Conservation (phyloP, 2,329 filamentous ascomycete genomes). For the Fusarium veterinarium region DNA sequence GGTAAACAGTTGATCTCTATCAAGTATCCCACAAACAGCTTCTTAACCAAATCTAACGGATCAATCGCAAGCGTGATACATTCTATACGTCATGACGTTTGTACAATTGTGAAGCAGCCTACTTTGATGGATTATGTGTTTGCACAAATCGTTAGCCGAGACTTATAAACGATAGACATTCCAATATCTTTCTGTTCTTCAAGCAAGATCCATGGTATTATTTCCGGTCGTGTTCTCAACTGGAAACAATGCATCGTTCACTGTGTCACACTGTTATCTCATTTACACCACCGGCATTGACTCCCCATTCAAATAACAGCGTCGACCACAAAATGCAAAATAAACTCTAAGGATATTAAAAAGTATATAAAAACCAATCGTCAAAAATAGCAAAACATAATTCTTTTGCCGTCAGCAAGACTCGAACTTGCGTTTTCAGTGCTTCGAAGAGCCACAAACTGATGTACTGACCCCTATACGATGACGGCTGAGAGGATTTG, state of each 20-base stretch:
- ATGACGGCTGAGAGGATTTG: conserved; percentile 27
- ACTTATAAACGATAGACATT: no score
- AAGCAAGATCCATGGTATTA: no score
- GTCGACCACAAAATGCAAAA: neutral
- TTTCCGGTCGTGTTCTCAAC: no score
- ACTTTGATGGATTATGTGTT: neutral
- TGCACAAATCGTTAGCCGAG: neutral
- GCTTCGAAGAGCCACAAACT: conserved; percentile 37
- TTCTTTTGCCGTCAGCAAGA: conserved; percentile 35
- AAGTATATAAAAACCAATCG: fast-evolving
- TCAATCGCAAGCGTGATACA: neutral
- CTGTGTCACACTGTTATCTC: no score
- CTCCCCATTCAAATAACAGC: neutral
- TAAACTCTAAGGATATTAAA: neutral
- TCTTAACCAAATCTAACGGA: no score
- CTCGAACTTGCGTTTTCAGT: conserved; percentile 42
- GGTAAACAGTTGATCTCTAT: neutral
- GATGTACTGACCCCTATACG: conserved; percentile 42
- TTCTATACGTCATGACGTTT: neutral
- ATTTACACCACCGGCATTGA: neutral
- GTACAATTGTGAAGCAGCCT: neutral
- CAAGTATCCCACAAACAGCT: neutral
- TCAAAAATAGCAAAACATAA: conserved; percentile 9
- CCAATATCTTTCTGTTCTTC: no score
- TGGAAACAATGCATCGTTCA: no score